Evolutionary conservation across 495 filamentous ascomycete species (phyloP), one percentile per base, ranked within the genome.

Genomic region (Usnea hakonensis): DNA sequence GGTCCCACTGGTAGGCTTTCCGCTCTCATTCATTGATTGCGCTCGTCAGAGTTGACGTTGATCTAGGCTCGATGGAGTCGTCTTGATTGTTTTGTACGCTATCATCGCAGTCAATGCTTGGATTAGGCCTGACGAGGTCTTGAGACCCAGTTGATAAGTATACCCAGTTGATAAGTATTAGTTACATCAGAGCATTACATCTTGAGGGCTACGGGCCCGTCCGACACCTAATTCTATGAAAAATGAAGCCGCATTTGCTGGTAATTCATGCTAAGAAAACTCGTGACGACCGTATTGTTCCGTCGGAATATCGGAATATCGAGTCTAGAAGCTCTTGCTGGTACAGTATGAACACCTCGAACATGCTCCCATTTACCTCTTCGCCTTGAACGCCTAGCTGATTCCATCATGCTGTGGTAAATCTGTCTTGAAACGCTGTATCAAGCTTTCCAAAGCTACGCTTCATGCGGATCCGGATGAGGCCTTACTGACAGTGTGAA

Each of bases 1-100:
- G 23, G 36, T 61, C 33, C 26, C 37, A 61, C 38, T 61, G 58
- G 46, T 54, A 38, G 10, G 33, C 58, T 23, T 48, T 28, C n/a
- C 6, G 16, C 19, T 19, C 2, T 2, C 5, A 3, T 50, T 60
- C 7, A 21, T 23, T 13, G 1, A 41, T 35, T 57, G 13, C 32
- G 21, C 14, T 41, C 21, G 43, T 46, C 43, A 11, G 9, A 21
- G 17, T 16, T 58, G 32, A 58, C 32, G 19, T 26, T 14, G 14
- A 19, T 0, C 7, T 10, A 58, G 57, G 57, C 40, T 58, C 16
- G 40, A 46, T n/a, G 57, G 57, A 30, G 36, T 58, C 5, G 41
- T 58, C 36, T 46, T 58, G 28, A 44, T 58, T 5, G 41, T 40
- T 30, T 26, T 58, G 38, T 58, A 46, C 23, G 40, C 28, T 21